phyloP scores from a whole-genome alignment of 495 filamentous ascomycete genomes.

The Tuber indicum region DNA sequence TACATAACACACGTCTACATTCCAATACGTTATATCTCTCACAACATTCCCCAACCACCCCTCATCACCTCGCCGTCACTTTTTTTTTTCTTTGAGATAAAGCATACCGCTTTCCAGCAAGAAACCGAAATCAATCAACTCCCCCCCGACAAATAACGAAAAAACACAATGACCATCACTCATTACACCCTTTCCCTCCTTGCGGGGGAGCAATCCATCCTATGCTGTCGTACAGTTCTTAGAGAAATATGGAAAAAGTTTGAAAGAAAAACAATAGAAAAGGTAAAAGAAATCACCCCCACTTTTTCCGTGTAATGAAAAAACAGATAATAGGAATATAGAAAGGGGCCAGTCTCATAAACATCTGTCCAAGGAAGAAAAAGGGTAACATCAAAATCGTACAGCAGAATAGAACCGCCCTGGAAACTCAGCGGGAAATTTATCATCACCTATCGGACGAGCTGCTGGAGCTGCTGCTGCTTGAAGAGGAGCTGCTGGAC shows the following conservation, averaged over 20 bases:
- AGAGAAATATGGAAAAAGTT: not conserved
- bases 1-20: slow-evolving; percentile 6
- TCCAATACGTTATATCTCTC: not conserved
- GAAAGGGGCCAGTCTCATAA: slow-evolving; percentile 16
- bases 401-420: slow-evolving; percentile 36
- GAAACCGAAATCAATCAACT: slow-evolving; percentile 24
- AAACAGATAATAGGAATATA: slow-evolving; percentile 23
- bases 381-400: slow-evolving; percentile 34
- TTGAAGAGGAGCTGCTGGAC: slow-evolving; percentile 30
- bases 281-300: slow-evolving; percentile 1
- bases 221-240: not conserved
- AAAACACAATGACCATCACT: slow-evolving; percentile 13
- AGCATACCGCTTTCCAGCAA: slow-evolving; percentile 19
- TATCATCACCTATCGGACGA: slow-evolving; percentile 16
- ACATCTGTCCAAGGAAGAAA: slow-evolving; percentile 16
- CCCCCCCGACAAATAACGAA: slow-evolving; percentile 6
- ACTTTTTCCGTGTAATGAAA: slow-evolving; percentile 20
- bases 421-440: slow-evolving; percentile 14
- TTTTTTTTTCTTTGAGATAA: slow-evolving; percentile 27
- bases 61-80: slow-evolving; percentile 1
- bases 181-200: slow-evolving; percentile 26
- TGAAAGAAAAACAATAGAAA: not conserved
- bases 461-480: slow-evolving; percentile 25
- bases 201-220: not conserved
- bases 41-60: not conserved